Base-by-base conservation (phyloP, 768 basidiomycete species). In the Nidularia pulvinata region DNA sequence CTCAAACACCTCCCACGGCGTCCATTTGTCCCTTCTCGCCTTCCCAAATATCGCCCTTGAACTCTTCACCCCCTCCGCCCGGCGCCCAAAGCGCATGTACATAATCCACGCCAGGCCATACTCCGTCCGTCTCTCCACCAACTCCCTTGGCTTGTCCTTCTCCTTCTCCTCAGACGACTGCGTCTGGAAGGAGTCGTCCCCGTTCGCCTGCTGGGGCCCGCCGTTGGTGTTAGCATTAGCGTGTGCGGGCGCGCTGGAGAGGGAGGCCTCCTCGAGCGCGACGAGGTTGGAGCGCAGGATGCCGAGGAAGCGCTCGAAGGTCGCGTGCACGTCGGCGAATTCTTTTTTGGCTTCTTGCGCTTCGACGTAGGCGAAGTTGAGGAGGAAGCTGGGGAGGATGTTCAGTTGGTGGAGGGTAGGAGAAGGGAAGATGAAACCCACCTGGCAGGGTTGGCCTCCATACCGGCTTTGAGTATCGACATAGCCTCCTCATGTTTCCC, bases 291-390 rank as follows among this genome's bases (percentile, higher is more conserved):
- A 70, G 47, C 82, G 79, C 14, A 97, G 82, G 19, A 77, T 74
- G 50, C 75, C 76, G 42, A 96, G 75, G 67, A 98, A 86, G 57
- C 80, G 82, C 43, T 88, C 86, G 66, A 85, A 98, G 0, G 81
- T 75, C 19, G 75, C 65, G 61, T 93, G 91, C 36, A 90, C 88
- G 42, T 88, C 88, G 0, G 81, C 67, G 51, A 80, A 74, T 50
- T 93, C 74, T 57, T 75, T 73, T 52, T 71, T 74, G 76, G 62
- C 64, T 81, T 86, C 70, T 73, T 81, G 62, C 64, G 71, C 74
- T 89, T 98, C 96, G 36, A 86, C 86, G 56, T 89, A 89, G 5
- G 95, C 90, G 67, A 93, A 98, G 42, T 88, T 91, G n/a, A 99
- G 77, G 4, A 97, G 78, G 66, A 90, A 93, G 64, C 95, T 97